Percentiles rank a stretch among this genome's conserved stretches.
Evolutionary conservation across 1,284 basidiomycete genomes (phyloP).

Genomic region (Irpex lacteus): DNA sequence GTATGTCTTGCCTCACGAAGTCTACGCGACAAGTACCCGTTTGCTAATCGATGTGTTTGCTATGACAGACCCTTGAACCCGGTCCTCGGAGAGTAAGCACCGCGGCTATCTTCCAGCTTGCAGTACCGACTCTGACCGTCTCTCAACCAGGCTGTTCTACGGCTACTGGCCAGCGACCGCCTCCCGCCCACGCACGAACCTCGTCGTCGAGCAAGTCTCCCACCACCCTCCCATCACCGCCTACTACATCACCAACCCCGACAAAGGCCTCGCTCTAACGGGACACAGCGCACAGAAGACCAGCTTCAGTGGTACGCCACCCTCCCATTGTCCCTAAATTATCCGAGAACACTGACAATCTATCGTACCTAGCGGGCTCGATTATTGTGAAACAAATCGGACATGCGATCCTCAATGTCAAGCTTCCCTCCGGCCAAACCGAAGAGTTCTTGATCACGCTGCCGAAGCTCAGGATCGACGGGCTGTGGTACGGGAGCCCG

Average conservation of each 20-base stretch:
- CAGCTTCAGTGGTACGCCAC: conserved; percentile 69
- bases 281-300: conserved; percentile 98
- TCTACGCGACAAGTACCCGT: too few species aligned
- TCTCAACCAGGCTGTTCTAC: conserved; percentile 71
- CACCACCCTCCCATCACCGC: conserved; percentile 92
- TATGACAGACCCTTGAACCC: conserved; percentile 83
- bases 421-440: conserved; percentile 51
- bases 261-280: conserved; percentile 76
- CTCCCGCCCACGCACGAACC: conserved; percentile 79
- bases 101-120: conserved; percentile 6
- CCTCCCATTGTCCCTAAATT: background rate
- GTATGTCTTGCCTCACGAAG: conserved; percentile 30
- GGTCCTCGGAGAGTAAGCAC: conserved; percentile 85
- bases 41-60: too few species aligned
- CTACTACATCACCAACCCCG: conserved; percentile 82
- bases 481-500: conserved; percentile 63
- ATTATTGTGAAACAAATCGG: conserved; percentile 95
- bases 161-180: conserved; percentile 85
- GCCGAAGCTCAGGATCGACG: conserved; percentile 59
- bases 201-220: conserved; percentile 96
- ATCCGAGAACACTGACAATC: conserved; percentile 2
- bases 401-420: conserved; percentile 82
- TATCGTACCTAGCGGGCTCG: conserved; percentile 44
- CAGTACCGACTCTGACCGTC: background rate
- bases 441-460: conserved; percentile 92